phyloP scores from a whole-genome alignment of 305 asterid species.

The Fraxinus paxiana region DNA sequence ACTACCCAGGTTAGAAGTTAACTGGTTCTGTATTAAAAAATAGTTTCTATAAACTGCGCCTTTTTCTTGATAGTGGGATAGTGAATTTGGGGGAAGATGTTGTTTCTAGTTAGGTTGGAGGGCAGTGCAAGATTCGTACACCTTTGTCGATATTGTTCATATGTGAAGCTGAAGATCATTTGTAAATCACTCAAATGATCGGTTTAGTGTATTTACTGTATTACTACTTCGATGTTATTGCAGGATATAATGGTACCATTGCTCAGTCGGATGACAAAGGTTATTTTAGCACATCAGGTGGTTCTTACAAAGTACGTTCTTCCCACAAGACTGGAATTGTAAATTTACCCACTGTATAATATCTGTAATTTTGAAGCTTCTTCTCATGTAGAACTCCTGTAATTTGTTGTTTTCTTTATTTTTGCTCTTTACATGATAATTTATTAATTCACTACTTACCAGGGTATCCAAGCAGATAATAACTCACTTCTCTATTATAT shows the following conservation, averaged over 20 bases:
- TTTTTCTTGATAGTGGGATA: background rate
- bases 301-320: constrained; percentile 44
- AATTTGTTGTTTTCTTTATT: background rate
- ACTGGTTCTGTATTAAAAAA: constrained; percentile 13
- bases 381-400: background rate
- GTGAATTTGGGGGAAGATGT: background rate
- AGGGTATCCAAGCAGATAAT: constrained; percentile 51
- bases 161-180: background rate
- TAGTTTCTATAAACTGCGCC: background rate
- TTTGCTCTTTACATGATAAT: constrained; percentile 9
- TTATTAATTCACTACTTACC: constrained; percentile 20
- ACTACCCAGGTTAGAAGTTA: constrained; percentile 51
- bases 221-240: constrained; percentile 8
- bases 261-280: constrained; percentile 53
- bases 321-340: background rate
- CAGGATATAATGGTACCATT: constrained; percentile 48
- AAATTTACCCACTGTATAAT: constrained; percentile 4
- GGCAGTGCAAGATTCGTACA: background rate
- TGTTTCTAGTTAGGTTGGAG: background rate
- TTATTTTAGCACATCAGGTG: constrained; percentile 32
- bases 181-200: background rate
- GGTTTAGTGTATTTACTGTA: background rate
- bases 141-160: background rate
- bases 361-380: background rate
- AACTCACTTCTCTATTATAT: constrained; percentile 45